Evolutionary conservation across 2,329 filamentous ascomycete species (phyloP), one percentile per base, ranked within the genome.

Genomic region (Albifimbria verrucaria): DNA sequence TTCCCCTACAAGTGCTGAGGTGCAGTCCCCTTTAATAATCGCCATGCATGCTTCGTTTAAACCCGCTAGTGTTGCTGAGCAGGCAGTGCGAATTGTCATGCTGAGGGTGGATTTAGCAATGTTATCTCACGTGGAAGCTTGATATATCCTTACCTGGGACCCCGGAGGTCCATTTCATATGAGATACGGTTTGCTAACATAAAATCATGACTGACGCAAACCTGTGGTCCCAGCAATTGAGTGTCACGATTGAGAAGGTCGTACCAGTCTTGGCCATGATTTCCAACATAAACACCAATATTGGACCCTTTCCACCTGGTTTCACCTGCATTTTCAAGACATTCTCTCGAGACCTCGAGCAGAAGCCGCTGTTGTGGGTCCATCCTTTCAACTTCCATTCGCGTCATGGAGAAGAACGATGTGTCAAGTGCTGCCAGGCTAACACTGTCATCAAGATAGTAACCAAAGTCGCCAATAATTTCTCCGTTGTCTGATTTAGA

Each of bases 81-180:
- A 71, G 7, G 65, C 72, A 1, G 72, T 74, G 18, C 68, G 63
- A 15, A 72, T 57, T 6, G 54, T 53, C 9, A 59, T 49, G 22
- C 61, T 63, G 12, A 10, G 18, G 12, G 11, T 43, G 10, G 10
- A n/a, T n/a, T n/a, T 22, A 43, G 41, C 11, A 15, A 18, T 15
- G 11, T 43, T 43, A 17, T 18, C 26, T 32, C 26, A 15, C 26
- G n/a, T 32, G 9, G 41, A 44, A 43, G 12, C 17, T 43, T 15
- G 41, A 20, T 43, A 15, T 4, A 11, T 9, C 43, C 53, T 23
- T n/a, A 61, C 64, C 62, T 64, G 4, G 68, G 68, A 1, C 68
- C 68, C 2, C 52, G 64, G 9, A 70, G 53, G 25, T 67, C 61
- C 22, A 64, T 65, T 42, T 68, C 62, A 28, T 69, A 67, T 6